Evolutionary conservation across 2,329 filamentous ascomycete species (phyloP).

Genomic region (Colletotrichum lentis): DNA sequence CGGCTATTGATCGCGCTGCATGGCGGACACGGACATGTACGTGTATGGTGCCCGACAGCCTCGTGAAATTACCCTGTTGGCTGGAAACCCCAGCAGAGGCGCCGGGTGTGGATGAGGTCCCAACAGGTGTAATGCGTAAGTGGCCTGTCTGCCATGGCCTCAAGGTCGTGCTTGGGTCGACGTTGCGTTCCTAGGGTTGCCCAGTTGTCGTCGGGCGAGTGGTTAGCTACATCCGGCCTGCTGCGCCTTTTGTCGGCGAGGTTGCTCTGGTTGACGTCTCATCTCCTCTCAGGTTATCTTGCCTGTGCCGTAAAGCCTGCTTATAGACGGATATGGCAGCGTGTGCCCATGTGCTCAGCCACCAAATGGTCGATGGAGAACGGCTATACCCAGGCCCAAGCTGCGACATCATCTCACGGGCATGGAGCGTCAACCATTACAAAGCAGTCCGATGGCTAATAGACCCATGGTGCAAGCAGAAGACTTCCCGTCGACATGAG

Average conservation of each 20-base stretch:
- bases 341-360: not conserved
- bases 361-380: not conserved
- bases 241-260: not conserved
- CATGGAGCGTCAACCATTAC: constrained; percentile 16
- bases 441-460: constrained; percentile 20
- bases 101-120: constrained; percentile 15
- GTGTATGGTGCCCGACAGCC: constrained; percentile 10
- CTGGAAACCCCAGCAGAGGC: constrained; percentile 18
- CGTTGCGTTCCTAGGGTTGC: not conserved
- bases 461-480: not conserved
- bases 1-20: constrained; percentile 34
- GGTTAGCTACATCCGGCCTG: not conserved
- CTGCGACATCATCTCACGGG: constrained; percentile 15
- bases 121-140: not conserved
- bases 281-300: not conserved
- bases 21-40: constrained; percentile 18
- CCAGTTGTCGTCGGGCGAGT: not conserved
- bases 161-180: not conserved
- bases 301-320: not conserved
- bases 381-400: not conserved
- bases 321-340: not conserved
- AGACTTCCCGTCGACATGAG: not conserved
- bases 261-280: not conserved
- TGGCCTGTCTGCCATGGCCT: not conserved
- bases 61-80: constrained; percentile 36